phyloP scores from a whole-genome alignment of 768 basidiomycete genomes.

The Russula earlei region DNA sequence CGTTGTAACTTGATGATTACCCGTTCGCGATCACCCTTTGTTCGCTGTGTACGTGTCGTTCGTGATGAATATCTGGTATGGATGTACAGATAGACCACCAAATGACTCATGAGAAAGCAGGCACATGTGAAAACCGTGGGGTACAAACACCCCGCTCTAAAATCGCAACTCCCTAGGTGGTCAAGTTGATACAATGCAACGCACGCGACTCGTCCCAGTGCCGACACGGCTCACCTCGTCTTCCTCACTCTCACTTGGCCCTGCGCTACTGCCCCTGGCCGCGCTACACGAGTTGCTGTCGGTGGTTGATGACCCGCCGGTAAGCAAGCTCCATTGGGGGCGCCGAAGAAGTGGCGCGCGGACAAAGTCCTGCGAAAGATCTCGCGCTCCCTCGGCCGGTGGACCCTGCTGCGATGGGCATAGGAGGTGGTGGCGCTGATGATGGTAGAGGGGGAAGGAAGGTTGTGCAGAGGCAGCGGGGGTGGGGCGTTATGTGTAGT shows the following conservation, averaged over 20 bases:
- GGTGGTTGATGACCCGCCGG: slow-evolving; percentile 14
- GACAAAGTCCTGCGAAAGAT: slow-evolving; percentile 52
- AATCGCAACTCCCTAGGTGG: background rate
- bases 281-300: slow-evolving; percentile 18
- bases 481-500: slow-evolving; percentile 1
- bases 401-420: slow-evolving; percentile 26
- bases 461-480: slow-evolving; percentile 47
- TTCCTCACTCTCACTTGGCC: slow-evolving; percentile 34
- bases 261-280: slow-evolving; percentile 28
- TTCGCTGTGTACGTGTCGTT: background rate
- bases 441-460: slow-evolving; percentile 24
- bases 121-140: background rate
- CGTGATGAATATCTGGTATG: background rate
- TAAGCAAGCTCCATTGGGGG: slow-evolving; percentile 20
- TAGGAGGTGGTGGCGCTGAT: slow-evolving; percentile 9
- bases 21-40: background rate
- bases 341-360: slow-evolving; percentile 36
- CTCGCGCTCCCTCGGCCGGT: slow-evolving; percentile 30
- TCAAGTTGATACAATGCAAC: background rate
- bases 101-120: background rate
- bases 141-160: background rate
- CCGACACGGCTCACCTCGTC: slow-evolving; percentile 10
- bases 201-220: slow-evolving; percentile 2
- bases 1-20: background rate
- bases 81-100: slow-evolving; percentile 10